Percentiles rank a stretch among this genome's conserved stretches.
phyloP scores from a whole-genome alignment of 768 basidiomycete species.

The Mycena vulgaris region DNA sequence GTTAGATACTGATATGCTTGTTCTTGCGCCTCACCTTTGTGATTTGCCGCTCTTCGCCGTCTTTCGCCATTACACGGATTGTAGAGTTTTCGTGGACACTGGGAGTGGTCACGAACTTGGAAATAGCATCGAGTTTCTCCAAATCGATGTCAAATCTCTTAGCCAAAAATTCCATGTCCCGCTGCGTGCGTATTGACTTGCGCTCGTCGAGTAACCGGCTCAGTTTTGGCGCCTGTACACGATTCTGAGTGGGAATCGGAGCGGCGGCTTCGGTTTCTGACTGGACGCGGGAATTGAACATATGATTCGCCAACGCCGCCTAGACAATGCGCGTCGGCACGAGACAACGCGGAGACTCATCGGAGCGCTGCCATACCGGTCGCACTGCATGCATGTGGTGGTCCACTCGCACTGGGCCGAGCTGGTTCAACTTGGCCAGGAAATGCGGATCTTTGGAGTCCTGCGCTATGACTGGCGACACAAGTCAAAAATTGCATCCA shows the following conservation, averaged over 20 bases:
- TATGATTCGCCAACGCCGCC: constrained; percentile 53
- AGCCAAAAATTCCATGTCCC: constrained; percentile 67
- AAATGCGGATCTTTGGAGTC: constrained; percentile 85
- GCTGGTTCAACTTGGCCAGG: constrained; percentile 70
- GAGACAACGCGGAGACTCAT: not conserved
- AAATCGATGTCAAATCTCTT: constrained; percentile 69
- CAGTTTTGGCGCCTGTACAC: constrained; percentile 67
- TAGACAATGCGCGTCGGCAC: constrained; percentile 32
- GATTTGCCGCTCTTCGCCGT: constrained; percentile 68
- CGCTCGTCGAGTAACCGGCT: constrained; percentile 74
- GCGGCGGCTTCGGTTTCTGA: constrained; percentile 71
- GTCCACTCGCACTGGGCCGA: constrained; percentile 82
- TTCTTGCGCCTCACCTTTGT: constrained; percentile 6
- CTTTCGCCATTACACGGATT: constrained; percentile 56
- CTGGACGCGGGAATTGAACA: constrained; percentile 68
- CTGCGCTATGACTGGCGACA: constrained; percentile 65
- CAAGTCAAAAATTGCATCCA: not conserved
- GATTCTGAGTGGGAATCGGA: constrained; percentile 61
- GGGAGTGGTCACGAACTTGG: constrained; percentile 74
- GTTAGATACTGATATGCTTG: not conserved
- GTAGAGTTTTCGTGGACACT: constrained; percentile 67
- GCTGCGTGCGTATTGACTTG: constrained; percentile 60
- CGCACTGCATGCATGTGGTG: constrained; percentile 69
- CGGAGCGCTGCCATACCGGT: constrained; percentile 57
- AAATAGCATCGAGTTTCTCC: constrained; percentile 65